These are phyloP conservation scores for Dactylis glomerata DNA, from an alignment of 176 grass and related monocot species.

Conservation along the genomic window DNA sequence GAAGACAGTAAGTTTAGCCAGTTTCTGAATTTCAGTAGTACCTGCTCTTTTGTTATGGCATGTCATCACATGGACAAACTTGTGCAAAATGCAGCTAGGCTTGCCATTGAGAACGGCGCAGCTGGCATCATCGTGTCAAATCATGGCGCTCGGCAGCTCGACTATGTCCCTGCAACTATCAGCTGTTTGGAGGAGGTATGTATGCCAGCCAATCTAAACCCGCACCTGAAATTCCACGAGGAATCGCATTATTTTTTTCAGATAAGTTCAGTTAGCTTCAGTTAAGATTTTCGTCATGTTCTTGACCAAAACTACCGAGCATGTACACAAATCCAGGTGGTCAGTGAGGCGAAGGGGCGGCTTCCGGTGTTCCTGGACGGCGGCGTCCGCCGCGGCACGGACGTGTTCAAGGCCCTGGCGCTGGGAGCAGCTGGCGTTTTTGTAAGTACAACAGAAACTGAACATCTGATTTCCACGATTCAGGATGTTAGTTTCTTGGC, in stretches of 20 bases:
- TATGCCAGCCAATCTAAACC: background rate
- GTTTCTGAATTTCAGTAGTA: background rate
- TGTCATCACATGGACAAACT: background rate
- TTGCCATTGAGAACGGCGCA: constrained; percentile 62
- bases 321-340: constrained; percentile 40
- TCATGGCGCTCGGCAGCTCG: constrained; percentile 87
- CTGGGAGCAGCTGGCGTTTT: constrained; percentile 90
- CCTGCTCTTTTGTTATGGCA: background rate
- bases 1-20: constrained; percentile 70
- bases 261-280: background rate
- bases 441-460: constrained; percentile 37
- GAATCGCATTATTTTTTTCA: background rate
- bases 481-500: background rate
- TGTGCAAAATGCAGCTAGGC: constrained; percentile 54
- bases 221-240: background rate
- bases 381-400: constrained; percentile 83
- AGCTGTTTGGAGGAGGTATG: constrained; percentile 91
- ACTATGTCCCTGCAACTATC: constrained; percentile 92
- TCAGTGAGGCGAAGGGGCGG: constrained; percentile 60
- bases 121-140: constrained; percentile 93
- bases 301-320: background rate
- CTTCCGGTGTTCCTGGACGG: constrained; percentile 90
- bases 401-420: constrained; percentile 90
- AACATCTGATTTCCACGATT: background rate
- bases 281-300: background rate